Evolutionary conservation across 305 asterid genomes (phyloP), one percentile per base, ranked within the genome.

Genomic region (Nicotiana rustica): DNA sequence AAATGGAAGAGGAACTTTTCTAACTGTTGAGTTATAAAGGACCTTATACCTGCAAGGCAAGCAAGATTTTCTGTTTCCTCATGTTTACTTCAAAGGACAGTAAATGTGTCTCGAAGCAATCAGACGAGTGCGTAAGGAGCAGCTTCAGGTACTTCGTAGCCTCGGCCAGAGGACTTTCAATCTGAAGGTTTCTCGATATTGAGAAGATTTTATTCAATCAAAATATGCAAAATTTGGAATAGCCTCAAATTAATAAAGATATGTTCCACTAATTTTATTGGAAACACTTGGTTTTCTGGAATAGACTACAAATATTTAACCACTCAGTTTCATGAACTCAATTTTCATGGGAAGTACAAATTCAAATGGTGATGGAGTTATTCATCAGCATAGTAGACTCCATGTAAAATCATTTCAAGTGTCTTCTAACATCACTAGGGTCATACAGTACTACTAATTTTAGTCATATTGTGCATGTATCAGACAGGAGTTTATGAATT

Each of bases 101-200:
- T 70, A 93, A 85, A 87, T 97, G 99, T 10, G 98, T 95, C 89
- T 92, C 97, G 81, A 93, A 84, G 85, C 81, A 89, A 85, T 97
- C 91, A 82, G 97, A 87, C 73, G 99, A 97, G 83, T 97, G 97
- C 86, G 92, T 92, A 92, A 95, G 99, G 60, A 95, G 99, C 78
- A 93, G 95, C 92, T 93, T 97, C 93, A 95, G 88, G 91, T 92
- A 95, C 90, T 93, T 97, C 10, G 98, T 92, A 81, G 99, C 99
- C 91, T 97, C 99, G 57, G 78, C 82, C 89, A 95, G 76, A 77
- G 99, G 97, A 87, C 93, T 97, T 89, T 97, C 99, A 83, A 95
- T 94, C 99, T 97, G 86, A 88, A 79, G 82, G 35, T 56, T 25
- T 49, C 47, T 18, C 73, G 81, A 68, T 8, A 44, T 76, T 85